These are phyloP conservation scores for Phytophthora vignae DNA, from an alignment of 352 stramenopile species.

Conservation along the genomic window DNA sequence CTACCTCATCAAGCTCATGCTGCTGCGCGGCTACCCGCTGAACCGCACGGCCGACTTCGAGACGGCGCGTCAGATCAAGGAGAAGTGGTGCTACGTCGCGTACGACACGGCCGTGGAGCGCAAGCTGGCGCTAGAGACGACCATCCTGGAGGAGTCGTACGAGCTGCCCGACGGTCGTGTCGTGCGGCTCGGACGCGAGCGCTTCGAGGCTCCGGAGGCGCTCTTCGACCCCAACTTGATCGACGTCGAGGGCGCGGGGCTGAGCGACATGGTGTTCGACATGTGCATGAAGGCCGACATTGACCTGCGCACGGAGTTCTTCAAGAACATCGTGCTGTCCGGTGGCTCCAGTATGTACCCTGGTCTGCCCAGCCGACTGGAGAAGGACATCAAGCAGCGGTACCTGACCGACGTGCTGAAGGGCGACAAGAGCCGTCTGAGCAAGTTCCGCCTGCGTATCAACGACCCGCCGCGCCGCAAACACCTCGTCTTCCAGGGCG, in stretches of 20 bases:
- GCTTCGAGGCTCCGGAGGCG: constrained; percentile 96
- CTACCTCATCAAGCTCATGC: constrained; percentile 95
- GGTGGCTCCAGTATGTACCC: constrained; percentile 96
- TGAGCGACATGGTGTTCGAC: constrained; percentile 98
- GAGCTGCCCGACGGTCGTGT: constrained; percentile 97
- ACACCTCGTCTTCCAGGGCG: constrained; percentile 96
- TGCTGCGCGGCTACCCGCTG: constrained; percentile 92
- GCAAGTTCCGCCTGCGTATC: constrained; percentile 95
- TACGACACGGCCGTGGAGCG: constrained; percentile 90
- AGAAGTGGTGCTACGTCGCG: constrained; percentile 95
- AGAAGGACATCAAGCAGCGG: constrained; percentile 89
- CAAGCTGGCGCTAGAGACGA: constrained; percentile 91
- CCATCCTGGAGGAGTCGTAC: constrained; percentile 92
- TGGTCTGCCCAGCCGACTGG: constrained; percentile 92
- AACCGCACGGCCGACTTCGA: constrained; percentile 94
- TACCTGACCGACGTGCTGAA: constrained; percentile 86
- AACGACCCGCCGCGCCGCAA: constrained; percentile 96
- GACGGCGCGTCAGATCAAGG: constrained; percentile 94
- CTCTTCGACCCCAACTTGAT: constrained; percentile 98
- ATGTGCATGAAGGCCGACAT: constrained; percentile 98
- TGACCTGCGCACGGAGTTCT: constrained; percentile 96
- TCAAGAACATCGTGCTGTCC: constrained; percentile 98
- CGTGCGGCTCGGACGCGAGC: constrained; percentile 95
- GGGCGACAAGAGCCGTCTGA: constrained; percentile 88
- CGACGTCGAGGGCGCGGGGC: constrained; percentile 95